Conservation (phyloP, 495 filamentous ascomycete species). For the Penicillium lividum region DNA sequence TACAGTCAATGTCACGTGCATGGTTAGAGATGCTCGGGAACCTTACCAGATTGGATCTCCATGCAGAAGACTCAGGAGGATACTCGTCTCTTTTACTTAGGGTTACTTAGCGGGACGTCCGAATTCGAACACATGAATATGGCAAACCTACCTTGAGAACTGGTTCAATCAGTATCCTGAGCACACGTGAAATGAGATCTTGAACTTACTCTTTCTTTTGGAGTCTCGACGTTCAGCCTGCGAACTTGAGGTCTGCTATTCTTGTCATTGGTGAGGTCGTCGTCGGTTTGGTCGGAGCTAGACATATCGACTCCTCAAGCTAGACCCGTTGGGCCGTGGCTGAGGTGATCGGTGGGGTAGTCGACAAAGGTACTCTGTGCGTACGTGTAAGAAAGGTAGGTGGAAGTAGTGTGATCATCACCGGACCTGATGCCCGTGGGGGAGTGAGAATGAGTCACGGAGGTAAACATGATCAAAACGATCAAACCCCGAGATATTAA, state of each 20-base stretch:
- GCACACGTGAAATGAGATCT: slow-evolving; percentile 17
- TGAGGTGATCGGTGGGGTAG: slow-evolving; percentile 2
- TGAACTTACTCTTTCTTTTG: slow-evolving; percentile 33
- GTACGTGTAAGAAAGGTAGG: slow-evolving; percentile 6
- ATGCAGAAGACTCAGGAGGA: slow-evolving; percentile 38
- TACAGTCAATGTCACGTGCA: neutral
- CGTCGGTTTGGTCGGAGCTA: slow-evolving; percentile 10
- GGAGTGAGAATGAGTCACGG: slow-evolving; percentile 3
- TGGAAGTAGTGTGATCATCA: slow-evolving; percentile 24
- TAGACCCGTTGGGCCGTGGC: slow-evolving; percentile 8
- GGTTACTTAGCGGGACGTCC: neutral
- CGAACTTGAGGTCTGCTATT: slow-evolving; percentile 18
- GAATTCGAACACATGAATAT: neutral
- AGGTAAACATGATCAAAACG: slow-evolving; percentile 24
- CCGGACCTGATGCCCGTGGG: slow-evolving; percentile 7
- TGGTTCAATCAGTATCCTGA: slow-evolving; percentile 19
- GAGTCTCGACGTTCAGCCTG: slow-evolving; percentile 38
- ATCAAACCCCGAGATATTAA: slow-evolving; percentile 10
- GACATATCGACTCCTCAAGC: slow-evolving; percentile 22
- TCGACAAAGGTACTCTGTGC: slow-evolving; percentile 6
- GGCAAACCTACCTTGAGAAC: slow-evolving; percentile 24
- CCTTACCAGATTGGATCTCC: slow-evolving; percentile 55
- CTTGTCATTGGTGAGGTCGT: neutral
- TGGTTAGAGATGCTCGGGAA: neutral
- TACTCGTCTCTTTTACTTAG: slow-evolving; percentile 32